phyloP scores from a whole-genome alignment of 257 asterid genomes.

The Schizonepeta tenuifolia region DNA sequence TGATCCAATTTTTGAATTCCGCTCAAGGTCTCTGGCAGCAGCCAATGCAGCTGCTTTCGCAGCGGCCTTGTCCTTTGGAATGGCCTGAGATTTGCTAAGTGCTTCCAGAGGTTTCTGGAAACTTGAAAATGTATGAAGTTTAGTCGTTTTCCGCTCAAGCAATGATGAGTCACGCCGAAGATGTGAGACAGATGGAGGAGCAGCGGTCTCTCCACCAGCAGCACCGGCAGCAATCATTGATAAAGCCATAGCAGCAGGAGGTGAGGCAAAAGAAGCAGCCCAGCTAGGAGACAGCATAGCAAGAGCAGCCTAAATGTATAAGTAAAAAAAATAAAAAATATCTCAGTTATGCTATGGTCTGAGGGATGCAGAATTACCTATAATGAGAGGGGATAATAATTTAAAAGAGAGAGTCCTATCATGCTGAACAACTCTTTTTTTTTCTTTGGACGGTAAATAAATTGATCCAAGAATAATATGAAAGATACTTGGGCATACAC shows the following conservation, averaged over 20 bases:
- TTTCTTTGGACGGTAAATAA: background rate
- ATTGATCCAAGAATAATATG: background rate
- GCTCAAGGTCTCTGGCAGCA: conserved; percentile 99
- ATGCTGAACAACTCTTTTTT: background rate
- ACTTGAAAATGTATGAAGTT: conserved; percentile 90
- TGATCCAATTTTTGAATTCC: conserved; percentile 96
- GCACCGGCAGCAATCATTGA: conserved; percentile 99
- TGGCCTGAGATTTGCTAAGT: conserved; percentile 64
- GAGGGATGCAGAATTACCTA: conserved; percentile 27
- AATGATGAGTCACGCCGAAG: conserved; percentile 93
- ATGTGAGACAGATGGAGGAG: conserved; percentile 67
- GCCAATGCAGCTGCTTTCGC: conserved; percentile 99
- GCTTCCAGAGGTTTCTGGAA: conserved; percentile 88
- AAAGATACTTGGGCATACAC: background rate
- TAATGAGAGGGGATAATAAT: background rate
- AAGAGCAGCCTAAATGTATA: conserved; percentile 76
- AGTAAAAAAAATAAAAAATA: conserved; percentile 20
- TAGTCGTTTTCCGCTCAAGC: conserved; percentile 81
- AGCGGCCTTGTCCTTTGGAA: conserved; percentile 95
- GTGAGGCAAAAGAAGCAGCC: conserved; percentile 99
- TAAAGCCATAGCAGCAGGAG: conserved; percentile 98
- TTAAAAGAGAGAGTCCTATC: conserved; percentile 8
- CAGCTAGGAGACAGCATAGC: conserved; percentile 97
- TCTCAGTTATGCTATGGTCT: conserved; percentile 34
- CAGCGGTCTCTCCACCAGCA: conserved; percentile 83